A percentile compares a stretch with the other conserved stretches of the same genome.
Evolutionary conservation across 2,329 filamentous ascomycete species (phyloP).

Genomic region (Simplicillium sp.): DNA sequence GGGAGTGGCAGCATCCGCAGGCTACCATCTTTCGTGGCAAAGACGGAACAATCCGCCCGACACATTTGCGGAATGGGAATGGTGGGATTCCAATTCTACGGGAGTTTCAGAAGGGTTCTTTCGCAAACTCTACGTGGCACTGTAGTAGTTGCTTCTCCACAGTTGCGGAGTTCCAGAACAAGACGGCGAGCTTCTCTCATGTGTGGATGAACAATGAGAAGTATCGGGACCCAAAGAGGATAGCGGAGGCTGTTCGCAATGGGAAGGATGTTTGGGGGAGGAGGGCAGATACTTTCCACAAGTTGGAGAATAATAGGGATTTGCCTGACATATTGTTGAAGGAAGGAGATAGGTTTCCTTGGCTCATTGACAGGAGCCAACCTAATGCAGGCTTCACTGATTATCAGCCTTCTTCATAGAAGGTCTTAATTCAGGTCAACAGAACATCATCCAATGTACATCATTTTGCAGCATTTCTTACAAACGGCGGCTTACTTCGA

Average conservation of each 20-base stretch:
- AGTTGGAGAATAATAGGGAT: slow-evolving; percentile 40
- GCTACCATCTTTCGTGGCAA: slow-evolving; percentile 40
- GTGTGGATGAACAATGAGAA: slow-evolving; percentile 37
- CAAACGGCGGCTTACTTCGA: too few species aligned
- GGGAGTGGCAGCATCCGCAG: slow-evolving; percentile 47
- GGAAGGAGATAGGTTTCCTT: slow-evolving; percentile 29
- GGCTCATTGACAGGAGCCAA: slow-evolving; percentile 36
- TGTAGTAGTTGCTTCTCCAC: slow-evolving; percentile 54
- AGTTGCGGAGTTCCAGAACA: slow-evolving; percentile 42
- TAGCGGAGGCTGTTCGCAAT: slow-evolving; percentile 40
- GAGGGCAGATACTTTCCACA: slow-evolving; percentile 33
- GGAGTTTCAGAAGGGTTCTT: slow-evolving; percentile 29
- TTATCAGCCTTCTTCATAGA: slow-evolving; percentile 15
- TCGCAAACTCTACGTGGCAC: slow-evolving; percentile 49
- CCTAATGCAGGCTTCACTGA: slow-evolving; percentile 37
- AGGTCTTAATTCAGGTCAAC: too few species aligned
- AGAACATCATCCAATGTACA: too few species aligned
- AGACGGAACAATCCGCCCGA: slow-evolving; percentile 38
- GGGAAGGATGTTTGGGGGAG: slow-evolving; percentile 48
- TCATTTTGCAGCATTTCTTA: too few species aligned
- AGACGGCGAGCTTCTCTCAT: slow-evolving; percentile 49
- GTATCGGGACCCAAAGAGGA: slow-evolving; percentile 36
- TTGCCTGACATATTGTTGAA: slow-evolving; percentile 37
- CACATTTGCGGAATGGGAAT: slow-evolving; percentile 40
- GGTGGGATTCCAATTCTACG: slow-evolving; percentile 27